Percentiles rank a stretch among this genome's conserved stretches.
These are phyloP conservation scores for Chlorophyllum brunneum DNA, from an alignment of 768 basidiomycete species.

Conservation along the genomic window DNA sequence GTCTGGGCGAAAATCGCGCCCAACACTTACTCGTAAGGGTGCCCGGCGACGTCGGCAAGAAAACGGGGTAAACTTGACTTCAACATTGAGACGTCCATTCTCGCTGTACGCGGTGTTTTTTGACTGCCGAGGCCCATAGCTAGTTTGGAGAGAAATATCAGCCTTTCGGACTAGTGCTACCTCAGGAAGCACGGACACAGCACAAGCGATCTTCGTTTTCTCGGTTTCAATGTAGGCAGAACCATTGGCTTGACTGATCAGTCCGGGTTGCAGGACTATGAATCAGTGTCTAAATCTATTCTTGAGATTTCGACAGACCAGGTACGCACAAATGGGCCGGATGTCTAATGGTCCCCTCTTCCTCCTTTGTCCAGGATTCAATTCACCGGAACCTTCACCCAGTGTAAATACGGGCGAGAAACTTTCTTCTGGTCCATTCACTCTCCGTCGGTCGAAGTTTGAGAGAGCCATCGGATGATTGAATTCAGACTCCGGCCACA, in stretches of 20 bases:
- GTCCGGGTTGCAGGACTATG: constrained; percentile 82
- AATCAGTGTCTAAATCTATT: constrained; percentile 12
- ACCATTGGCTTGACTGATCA: constrained; percentile 92
- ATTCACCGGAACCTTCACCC: constrained; percentile 26
- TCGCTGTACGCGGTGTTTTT: constrained; percentile 82
- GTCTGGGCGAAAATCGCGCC: constrained; percentile 6
- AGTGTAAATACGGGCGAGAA: constrained; percentile 57
- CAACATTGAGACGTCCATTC: constrained; percentile 85
- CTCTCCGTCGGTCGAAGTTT: constrained; percentile 78
- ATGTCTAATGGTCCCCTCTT: constrained; percentile 60
- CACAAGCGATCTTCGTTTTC: constrained; percentile 90
- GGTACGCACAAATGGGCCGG: constrained; percentile 76
- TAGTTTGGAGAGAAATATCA: constrained; percentile 24
- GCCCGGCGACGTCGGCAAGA: constrained; percentile 74
- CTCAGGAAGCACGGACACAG: constrained; percentile 63
- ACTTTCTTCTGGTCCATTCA: constrained; percentile 89
- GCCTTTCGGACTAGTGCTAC: constrained; percentile 1
- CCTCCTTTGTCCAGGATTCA: constrained; percentile 38
- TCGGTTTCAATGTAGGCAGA: constrained; percentile 96
- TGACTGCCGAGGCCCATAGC: constrained; percentile 83
- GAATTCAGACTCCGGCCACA: constrained; percentile 31
- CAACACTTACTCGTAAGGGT: constrained; percentile 73
- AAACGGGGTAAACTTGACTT: constrained; percentile 96
- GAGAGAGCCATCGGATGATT: constrained; percentile 41
- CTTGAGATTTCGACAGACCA: neutral